These are phyloP conservation scores for Eucalyptus curtisii DNA, from an alignment of 345 rosid species.

Conservation along the genomic window DNA sequence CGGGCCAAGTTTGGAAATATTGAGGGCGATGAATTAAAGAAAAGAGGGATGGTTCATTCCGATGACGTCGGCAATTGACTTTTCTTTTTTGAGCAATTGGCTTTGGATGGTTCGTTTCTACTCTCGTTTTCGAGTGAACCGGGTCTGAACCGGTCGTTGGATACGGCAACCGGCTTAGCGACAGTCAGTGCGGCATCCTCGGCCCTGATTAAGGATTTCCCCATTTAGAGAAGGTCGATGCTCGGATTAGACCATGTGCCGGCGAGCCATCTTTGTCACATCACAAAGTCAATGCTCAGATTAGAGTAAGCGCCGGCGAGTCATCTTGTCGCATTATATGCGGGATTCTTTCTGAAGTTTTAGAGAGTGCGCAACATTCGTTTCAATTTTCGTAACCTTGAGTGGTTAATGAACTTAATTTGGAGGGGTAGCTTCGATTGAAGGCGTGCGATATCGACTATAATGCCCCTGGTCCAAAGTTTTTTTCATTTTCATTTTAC, in stretches of 20 bases:
- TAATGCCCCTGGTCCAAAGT: neutral
- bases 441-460: fast-evolving
- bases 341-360: neutral
- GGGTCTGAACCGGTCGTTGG: neutral
- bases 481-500: neutral
- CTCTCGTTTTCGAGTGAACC: neutral
- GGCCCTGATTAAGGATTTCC: neutral
- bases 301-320: neutral
- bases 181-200: neutral
- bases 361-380: neutral
- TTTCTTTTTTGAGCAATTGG: no score
- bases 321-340: neutral
- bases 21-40: neutral
- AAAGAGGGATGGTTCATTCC: neutral
- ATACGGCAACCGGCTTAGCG: neutral
- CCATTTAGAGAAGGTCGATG: neutral
- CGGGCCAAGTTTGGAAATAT: neutral
- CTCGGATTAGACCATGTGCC: neutral
- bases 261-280: neutral
- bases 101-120: neutral
- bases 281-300: neutral
- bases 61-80: neutral
- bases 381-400: neutral
- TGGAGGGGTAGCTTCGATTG: neutral
- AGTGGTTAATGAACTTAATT: neutral